Conservation (phyloP, 2,329 filamentous ascomycete genomes). For the Gaeumannomyces sp. region DNA sequence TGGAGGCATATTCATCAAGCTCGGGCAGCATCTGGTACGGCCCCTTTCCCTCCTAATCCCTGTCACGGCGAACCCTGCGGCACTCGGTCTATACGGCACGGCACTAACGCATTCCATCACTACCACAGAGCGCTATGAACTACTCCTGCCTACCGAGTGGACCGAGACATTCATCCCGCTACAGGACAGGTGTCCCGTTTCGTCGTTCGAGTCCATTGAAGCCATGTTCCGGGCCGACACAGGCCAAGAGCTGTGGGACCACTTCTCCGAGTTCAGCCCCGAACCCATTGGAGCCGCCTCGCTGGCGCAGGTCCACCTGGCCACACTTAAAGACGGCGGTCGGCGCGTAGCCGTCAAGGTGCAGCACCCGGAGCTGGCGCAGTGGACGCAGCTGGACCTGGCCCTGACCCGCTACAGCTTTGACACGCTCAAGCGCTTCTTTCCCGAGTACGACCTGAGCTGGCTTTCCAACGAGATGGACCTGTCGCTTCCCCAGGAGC, state of each 20-base stretch:
- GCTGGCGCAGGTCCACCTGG: slow-evolving; percentile 88
- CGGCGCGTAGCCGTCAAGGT: slow-evolving; percentile 93
- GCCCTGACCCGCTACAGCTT: slow-evolving; percentile 85
- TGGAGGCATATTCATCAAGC: slow-evolving; percentile 96
- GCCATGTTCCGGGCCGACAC: slow-evolving; percentile 84
- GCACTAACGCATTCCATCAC: slow-evolving; percentile 17
- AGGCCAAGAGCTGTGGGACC: slow-evolving; percentile 67
- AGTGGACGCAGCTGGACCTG: slow-evolving; percentile 86
- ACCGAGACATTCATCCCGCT: slow-evolving; percentile 92
- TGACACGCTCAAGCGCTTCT: slow-evolving; percentile 81
- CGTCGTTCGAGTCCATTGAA: slow-evolving; percentile 78
- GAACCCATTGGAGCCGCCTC: slow-evolving; percentile 87
- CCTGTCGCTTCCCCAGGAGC: slow-evolving; percentile 77
- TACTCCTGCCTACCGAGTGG: slow-evolving; percentile 90
- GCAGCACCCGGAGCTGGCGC: slow-evolving; percentile 82
- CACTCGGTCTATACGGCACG: not conserved
- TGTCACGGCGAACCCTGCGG: not conserved
- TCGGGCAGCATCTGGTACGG: slow-evolving; percentile 80
- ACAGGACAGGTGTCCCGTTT: slow-evolving; percentile 92
- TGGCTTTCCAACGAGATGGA: slow-evolving; percentile 96
- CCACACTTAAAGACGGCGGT: slow-evolving; percentile 72
- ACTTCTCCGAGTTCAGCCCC: slow-evolving; percentile 78
- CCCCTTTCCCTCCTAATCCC: not conserved
- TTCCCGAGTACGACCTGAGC: slow-evolving; percentile 94
- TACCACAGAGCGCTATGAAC: slow-evolving; percentile 74